Conservation (phyloP, 257 asterid species). For the Solanum clarkiae region DNA sequence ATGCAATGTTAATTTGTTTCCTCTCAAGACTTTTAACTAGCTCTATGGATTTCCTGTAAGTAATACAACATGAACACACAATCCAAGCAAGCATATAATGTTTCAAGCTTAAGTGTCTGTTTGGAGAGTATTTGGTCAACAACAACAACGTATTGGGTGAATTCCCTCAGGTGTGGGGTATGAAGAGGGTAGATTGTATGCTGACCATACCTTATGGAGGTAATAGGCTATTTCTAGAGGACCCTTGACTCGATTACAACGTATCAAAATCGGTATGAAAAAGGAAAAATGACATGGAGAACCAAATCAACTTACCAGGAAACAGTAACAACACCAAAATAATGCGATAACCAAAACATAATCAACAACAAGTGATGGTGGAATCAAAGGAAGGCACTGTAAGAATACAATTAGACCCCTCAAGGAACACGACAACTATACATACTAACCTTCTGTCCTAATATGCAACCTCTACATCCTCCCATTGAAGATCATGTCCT, state of each 20-base stretch:
- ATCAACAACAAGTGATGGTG: background rate
- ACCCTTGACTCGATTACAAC: background rate
- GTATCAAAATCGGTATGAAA: background rate
- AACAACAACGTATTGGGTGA: background rate
- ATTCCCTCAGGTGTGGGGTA: background rate
- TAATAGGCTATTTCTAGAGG: background rate
- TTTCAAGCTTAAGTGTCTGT: background rate
- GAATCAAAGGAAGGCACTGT: background rate
- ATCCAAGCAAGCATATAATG: background rate
- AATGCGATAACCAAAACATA: background rate
- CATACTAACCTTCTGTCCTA: background rate
- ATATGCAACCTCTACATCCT: background rate
- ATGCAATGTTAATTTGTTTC: too few relatives aligned
- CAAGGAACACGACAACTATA: background rate
- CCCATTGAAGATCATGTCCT: background rate
- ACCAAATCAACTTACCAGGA: background rate
- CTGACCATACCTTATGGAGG: background rate
- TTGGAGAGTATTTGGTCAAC: background rate
- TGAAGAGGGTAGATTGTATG: background rate
- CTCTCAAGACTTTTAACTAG: too few relatives aligned
- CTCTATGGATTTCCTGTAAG: too few relatives aligned
- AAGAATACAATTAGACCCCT: background rate
- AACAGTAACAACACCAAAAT: background rate
- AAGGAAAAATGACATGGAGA: background rate
- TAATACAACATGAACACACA: background rate